These are phyloP conservation scores for Kwoniella bestiolae DNA, from an alignment of 768 basidiomycete genomes.

Conservation along the genomic window DNA sequence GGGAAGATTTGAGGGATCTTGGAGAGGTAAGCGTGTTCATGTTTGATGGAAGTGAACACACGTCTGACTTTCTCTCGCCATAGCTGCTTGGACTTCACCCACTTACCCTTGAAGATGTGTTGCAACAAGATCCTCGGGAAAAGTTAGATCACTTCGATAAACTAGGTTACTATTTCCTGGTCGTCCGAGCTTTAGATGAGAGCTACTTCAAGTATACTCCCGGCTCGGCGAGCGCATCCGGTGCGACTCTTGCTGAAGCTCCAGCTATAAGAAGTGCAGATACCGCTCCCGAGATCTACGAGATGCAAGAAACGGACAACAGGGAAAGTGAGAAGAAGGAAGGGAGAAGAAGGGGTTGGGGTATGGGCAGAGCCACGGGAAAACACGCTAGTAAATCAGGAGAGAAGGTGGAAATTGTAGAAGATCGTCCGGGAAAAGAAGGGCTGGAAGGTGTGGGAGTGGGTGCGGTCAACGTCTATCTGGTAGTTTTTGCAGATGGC, in stretches of 20 bases:
- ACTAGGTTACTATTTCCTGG: conserved; percentile 90
- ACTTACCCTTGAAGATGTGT: conserved; percentile 87
- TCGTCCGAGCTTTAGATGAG: conserved; percentile 78
- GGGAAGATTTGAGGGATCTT: conserved; percentile 82
- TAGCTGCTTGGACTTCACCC: conserved; percentile 88
- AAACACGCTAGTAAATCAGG: conserved; percentile 36
- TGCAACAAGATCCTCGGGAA: conserved; percentile 88
- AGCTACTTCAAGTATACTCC: conserved; percentile 60
- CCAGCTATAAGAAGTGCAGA: conserved; percentile 15
- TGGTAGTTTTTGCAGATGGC: conserved; percentile 86
- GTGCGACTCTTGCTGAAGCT: conserved; percentile 5
- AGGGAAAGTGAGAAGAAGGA: conserved; percentile 32
- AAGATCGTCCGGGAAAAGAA: conserved; percentile 60
- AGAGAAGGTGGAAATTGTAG: conserved; percentile 60
- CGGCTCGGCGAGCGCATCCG: conserved; percentile 29
- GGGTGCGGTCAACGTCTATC: conserved; percentile 81
- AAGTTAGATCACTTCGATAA: conserved; percentile 85
- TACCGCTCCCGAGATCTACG: conserved; percentile 5
- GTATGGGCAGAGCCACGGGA: conserved; percentile 44
- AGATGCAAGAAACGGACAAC: conserved; percentile 16
- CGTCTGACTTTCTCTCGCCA: too few species aligned
- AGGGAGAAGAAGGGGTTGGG: conserved; percentile 41
- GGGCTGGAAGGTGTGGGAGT: conserved; percentile 63
- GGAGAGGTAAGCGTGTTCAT: conserved; percentile 67
- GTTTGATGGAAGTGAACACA: not conserved